phyloP scores from a whole-genome alignment of 768 basidiomycete genomes.

The Tephrocybe sp. region DNA sequence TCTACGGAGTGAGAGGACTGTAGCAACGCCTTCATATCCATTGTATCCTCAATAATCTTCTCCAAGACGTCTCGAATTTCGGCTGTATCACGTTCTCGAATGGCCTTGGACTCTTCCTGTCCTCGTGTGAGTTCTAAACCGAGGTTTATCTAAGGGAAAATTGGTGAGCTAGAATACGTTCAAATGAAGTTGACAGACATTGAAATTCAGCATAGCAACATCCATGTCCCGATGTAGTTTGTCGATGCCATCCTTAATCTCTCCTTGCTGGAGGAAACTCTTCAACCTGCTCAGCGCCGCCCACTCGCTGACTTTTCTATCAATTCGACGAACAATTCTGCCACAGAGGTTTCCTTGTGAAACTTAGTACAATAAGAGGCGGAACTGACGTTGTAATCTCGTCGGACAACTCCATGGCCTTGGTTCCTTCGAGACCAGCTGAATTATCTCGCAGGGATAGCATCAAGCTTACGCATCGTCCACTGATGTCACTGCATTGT shows the following conservation, averaged over 20 bases:
- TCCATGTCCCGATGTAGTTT: constrained; percentile 38
- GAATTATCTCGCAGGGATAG: constrained; percentile 32
- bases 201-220: constrained; percentile 33
- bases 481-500: constrained; percentile 35
- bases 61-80: constrained; percentile 36
- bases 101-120: constrained; percentile 26
- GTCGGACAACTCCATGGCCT: constrained; percentile 30
- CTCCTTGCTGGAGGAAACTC: constrained; percentile 36
- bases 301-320: constrained; percentile 36
- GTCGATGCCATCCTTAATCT: constrained; percentile 42
- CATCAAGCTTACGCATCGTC: constrained; percentile 31
- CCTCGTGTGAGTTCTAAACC: constrained; percentile 28
- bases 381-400: constrained; percentile 32
- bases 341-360: neutral
- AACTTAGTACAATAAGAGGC: neutral
- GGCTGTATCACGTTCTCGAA: constrained; percentile 32
- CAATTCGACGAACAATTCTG: constrained; percentile 29
- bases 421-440: constrained; percentile 30
- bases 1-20: constrained; percentile 30
- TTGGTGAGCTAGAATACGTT: constrained; percentile 11
- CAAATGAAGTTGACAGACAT: constrained; percentile 24
- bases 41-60: constrained; percentile 28
- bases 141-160: constrained; percentile 20
- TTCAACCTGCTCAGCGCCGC: constrained; percentile 31
- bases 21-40: constrained; percentile 35